Evolutionary conservation across 176 grass and related monocot species (phyloP).

Genomic region (Eleusine indica): DNA sequence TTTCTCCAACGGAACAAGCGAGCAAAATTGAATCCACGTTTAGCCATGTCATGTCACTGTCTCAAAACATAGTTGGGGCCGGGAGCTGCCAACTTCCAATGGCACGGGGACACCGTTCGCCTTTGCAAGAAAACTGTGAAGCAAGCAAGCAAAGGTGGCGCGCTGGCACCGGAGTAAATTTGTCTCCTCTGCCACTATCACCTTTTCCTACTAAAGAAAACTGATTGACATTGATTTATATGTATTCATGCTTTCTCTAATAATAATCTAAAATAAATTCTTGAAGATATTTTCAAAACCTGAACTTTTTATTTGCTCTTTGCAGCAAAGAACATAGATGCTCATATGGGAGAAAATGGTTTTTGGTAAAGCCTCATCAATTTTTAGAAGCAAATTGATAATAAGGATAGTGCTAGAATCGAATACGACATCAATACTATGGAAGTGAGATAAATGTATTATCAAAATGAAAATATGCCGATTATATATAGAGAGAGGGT

Average conservation of each 20-base stretch:
- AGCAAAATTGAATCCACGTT: background rate
- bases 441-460: no score
- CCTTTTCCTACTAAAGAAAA: background rate
- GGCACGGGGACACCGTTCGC: background rate
- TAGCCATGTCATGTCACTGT: background rate
- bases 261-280: background rate
- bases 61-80: background rate
- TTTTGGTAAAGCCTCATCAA: no score
- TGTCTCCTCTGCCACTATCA: background rate
- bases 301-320: background rate
- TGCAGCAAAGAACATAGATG: no score
- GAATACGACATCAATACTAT: no score
- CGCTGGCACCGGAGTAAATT: background rate
- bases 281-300: background rate
- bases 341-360: no score
- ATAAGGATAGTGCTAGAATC: no score
- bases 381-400: no score
- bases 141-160: background rate
- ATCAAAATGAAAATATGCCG: no score
- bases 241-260: background rate
- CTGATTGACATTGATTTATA: background rate
- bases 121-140: background rate
- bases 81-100: slow-evolving; percentile 20
- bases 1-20: background rate
- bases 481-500: no score